Evolutionary conservation across 371 early-diverging fungal species (phyloP), one percentile per base, ranked within the genome.

Genomic region (Mucor irregularis): DNA sequence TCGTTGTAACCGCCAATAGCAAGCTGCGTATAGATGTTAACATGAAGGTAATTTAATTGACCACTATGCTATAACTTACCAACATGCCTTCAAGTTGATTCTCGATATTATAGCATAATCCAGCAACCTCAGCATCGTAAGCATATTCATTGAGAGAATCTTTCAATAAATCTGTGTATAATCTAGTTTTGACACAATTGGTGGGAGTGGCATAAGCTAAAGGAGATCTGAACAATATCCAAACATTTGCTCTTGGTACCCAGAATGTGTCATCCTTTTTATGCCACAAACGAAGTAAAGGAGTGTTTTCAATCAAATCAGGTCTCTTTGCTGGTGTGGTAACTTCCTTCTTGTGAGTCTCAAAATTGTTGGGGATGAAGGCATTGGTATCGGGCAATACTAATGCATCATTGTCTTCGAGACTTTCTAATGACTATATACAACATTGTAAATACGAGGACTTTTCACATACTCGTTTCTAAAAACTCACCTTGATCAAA

Each of bases 241-340:
- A 76, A 6, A 80, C 75, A 53, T 81, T 80, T 24, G 86, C 87
- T 54, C 90, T 85, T 34, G 94, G 94, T 2, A 90, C 87, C 83
- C 80, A 87, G 65, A 94, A 97, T 1, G 83, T 86, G 64, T 96
- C 94, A 62, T 96, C 96, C 65, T 90, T 90, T 74, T 95, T 94
- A 68, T 91, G 87, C 97, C 97, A 97, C 60, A 95, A 57, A 25
- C 94, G 84, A n/a, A n/a, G n/a, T n/a, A 84, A 51, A 22, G 84
- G 73, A 16, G 82, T 81, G 16, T 94, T 90, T 42, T 69, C 68
- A 39, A 91, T 75, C 38, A 90, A 69, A 13, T 69, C 54, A 16
- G 88, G 88, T 13, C 73, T 14, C 46, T 74, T 50, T 34, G 48
- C 17, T 49, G 80, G 57, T 48, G 65, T 44, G 45, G 57, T 26